Evolutionary conservation across 768 basidiomycete genomes (phyloP), one percentile per base, ranked within the genome.

Genomic region (Agaricus bisporus): DNA sequence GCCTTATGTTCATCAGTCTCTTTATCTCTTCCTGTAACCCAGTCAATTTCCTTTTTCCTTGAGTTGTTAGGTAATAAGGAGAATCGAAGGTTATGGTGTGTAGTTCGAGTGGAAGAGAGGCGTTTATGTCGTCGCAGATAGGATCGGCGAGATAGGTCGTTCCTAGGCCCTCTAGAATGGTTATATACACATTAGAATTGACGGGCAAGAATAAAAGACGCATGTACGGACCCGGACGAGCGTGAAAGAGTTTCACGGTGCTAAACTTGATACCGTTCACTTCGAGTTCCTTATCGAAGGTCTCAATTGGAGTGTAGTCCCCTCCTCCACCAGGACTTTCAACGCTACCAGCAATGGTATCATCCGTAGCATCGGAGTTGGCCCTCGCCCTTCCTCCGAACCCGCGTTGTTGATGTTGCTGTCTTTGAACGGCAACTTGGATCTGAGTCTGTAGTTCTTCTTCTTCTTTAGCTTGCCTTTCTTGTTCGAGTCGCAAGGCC

Each of bases 61-160:
- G 86, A 8, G 63, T 76, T 0, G 80, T 80, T 1, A 72, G 70
- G 62, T 92, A 92, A 62, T 91, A 90, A 17, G 75, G 72, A 1
- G 85, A 77, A 44, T 78, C 73, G 60, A 93, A 92, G 15, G 75
- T 75, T 20, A 89, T 74, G 5, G 81, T 69, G 60, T 83, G 78
- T 9, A 92, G 70, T 60, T 91, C 88, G 4, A 93, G 72, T 22
- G 84, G 81, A 14, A 81, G 66, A 2, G 76, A 75, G 0, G 66
- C 70, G 54, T 77, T 70, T 14, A 79, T 70, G 56, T 85, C 80
- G 55, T 90, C 86, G 61, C 81, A 81, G 14, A 91, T 67, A 7
- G 90, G 89, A 56, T 90, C 88, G 0, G 87, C 89, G 51, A 82
- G 73, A 66, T 86, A 91, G 0, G 80, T 71, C 9, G 78, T 82